phyloP scores from a whole-genome alignment of 1,284 basidiomycete genomes.

The Microbotryum violaceum region DNA sequence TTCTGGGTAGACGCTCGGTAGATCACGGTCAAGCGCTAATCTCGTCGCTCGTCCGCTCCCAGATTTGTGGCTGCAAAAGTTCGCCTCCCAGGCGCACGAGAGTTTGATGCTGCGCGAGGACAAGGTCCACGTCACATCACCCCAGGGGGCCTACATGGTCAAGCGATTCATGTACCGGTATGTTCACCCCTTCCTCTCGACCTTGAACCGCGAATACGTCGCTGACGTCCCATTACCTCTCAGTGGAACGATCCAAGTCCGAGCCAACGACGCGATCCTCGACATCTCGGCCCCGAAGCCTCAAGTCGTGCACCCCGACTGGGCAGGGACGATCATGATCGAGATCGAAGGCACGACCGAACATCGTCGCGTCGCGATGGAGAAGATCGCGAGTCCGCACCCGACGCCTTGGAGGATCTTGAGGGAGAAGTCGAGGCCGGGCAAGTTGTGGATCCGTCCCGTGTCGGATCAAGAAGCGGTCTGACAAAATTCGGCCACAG shows the following conservation, averaged over 20 bases:
- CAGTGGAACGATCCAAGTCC: neutral
- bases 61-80: conserved; percentile 37
- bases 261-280: conserved; percentile 13
- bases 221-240: too few species aligned
- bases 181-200: conserved; percentile 30
- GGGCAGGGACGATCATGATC: conserved; percentile 32
- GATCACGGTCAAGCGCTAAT: too few species aligned
- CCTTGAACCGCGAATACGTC: too few species aligned
- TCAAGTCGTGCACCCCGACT: conserved; percentile 33
- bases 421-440: conserved; percentile 15
- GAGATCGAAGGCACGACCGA: conserved; percentile 36
- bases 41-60: neutral
- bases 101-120: conserved; percentile 41
- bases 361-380: conserved; percentile 9
- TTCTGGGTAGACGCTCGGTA: neutral
- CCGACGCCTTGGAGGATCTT: conserved; percentile 18
- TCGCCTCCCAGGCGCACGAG: conserved; percentile 37
- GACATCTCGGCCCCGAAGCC: conserved; percentile 17
- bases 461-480: too few species aligned
- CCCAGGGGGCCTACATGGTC: conserved; percentile 41
- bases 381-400: conserved; percentile 4
- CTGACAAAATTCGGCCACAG: too few species aligned
- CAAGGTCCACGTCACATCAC: conserved; percentile 39
- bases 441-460: conserved; percentile 9
- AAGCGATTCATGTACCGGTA: conserved; percentile 43